A percentile compares a stretch with the other conserved stretches of the same genome.
These are phyloP conservation scores for Crithidia fasciculata DNA, from an alignment of 208 protist genomes.

Conservation along the genomic window DNA sequence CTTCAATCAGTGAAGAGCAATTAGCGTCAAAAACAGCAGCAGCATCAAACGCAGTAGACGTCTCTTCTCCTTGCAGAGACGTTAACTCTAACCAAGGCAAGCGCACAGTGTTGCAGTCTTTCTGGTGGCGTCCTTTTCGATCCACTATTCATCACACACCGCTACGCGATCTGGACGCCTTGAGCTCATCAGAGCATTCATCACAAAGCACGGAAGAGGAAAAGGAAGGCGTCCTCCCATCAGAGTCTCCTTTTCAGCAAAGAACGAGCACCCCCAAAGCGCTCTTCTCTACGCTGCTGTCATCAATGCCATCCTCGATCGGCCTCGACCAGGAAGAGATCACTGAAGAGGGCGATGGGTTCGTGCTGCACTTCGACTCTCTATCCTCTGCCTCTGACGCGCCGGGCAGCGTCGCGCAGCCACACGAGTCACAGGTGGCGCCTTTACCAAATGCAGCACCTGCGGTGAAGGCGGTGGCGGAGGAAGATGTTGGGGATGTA, in stretches of 20 bases:
- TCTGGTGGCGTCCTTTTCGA: slow-evolving; percentile 12
- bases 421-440: neutral
- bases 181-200: neutral
- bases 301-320: slow-evolving; percentile 6
- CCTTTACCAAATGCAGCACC: too few species aligned
- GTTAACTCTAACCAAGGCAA: neutral
- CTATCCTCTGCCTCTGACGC: slow-evolving; percentile 2
- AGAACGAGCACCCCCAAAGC: neutral
- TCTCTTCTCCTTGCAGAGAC: neutral
- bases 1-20: too few species aligned
- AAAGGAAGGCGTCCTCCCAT: too few species aligned
- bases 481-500: too few species aligned
- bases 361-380: slow-evolving; percentile 31
- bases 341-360: neutral
- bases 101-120: slow-evolving; percentile 1
- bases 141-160: neutral
- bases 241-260: too few species aligned
- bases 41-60: neutral
- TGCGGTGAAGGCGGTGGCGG: too few species aligned
- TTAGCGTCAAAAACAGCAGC: neutral
- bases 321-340: neutral
- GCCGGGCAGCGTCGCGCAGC: neutral
- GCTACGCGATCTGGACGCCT: neutral
- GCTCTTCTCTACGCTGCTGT: slow-evolving; percentile 14
- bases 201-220: neutral